Conservation (phyloP, 352 stramenopile genomes). For the Albugo laibachii region DNA sequence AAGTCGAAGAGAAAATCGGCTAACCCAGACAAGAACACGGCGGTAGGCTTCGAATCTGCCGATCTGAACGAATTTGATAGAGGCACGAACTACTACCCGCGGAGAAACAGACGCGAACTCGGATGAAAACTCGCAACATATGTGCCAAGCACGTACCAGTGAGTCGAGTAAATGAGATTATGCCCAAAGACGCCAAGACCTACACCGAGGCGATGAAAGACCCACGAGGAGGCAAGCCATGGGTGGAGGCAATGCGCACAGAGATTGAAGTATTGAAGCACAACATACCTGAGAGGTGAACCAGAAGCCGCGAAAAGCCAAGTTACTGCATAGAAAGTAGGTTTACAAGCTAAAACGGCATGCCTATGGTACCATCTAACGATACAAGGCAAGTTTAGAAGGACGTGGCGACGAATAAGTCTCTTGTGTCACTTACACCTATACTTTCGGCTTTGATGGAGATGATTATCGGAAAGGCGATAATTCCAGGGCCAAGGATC, state of each 20-base stretch:
- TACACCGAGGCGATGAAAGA: background rate
- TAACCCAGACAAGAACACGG: too few species aligned
- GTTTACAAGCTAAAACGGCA: background rate
- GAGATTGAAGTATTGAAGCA: background rate
- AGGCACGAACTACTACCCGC: too few species aligned
- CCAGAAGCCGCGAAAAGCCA: background rate
- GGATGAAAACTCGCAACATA: too few species aligned
- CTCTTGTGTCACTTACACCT: background rate
- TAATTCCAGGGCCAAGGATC: background rate
- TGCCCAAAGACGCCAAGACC: background rate
- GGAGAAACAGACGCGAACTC: too few species aligned
- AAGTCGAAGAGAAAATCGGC: too few species aligned
- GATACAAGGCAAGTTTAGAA: background rate
- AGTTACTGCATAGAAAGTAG: background rate
- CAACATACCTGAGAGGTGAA: background rate
- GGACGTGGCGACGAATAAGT: background rate
- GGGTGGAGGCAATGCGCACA: background rate
- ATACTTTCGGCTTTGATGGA: constrained; percentile 1
- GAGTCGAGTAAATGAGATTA: background rate
- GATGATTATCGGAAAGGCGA: background rate
- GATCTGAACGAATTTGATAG: too few species aligned
- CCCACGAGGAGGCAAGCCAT: background rate
- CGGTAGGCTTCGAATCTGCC: too few species aligned
- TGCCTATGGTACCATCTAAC: background rate
- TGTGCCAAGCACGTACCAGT: too few species aligned